These are phyloP conservation scores for Candida silvatica DNA, from an alignment of 805 yeast species.

Conservation along the genomic window DNA sequence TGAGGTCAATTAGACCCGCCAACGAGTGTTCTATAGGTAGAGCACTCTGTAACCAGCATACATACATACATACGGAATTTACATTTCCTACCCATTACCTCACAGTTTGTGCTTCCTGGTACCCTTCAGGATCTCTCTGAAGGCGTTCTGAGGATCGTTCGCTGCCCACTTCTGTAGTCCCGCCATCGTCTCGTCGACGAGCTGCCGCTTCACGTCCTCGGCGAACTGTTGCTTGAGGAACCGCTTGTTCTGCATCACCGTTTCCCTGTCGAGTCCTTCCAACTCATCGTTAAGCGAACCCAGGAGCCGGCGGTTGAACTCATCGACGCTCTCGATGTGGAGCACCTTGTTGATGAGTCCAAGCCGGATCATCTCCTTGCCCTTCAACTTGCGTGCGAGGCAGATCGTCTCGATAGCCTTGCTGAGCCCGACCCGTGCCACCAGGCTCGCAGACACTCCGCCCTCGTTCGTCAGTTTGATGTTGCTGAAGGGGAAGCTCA, in stretches of 20 bases:
- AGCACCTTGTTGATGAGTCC: conserved; percentile 61
- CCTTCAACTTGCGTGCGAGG: conserved; percentile 56
- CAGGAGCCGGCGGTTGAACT: conserved; percentile 34
- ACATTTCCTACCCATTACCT: conserved; percentile 3
- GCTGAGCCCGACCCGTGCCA: conserved; percentile 63
- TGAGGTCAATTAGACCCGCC: not conserved
- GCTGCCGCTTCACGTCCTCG: conserved; percentile 35
- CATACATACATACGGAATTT: not conserved
- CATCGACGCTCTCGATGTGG: conserved; percentile 25
- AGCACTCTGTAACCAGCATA: not conserved
- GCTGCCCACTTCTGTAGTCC: conserved; percentile 66
- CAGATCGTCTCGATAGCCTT: conserved; percentile 66
- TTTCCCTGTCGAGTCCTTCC: conserved; percentile 35
- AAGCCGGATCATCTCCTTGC: conserved; percentile 42
- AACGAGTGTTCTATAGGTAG: no score
- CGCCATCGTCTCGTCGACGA: conserved; percentile 55
- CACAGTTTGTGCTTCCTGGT: conserved; percentile 55
- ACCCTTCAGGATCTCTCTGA: conserved; percentile 44
- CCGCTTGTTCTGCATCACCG: conserved; percentile 36
- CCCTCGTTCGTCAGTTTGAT: conserved; percentile 83
- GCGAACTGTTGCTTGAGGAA: conserved; percentile 28
- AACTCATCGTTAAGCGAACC: conserved; percentile 27
- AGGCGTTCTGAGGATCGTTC: conserved; percentile 68
- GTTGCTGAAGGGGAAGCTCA: conserved; percentile 72
- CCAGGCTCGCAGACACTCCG: conserved; percentile 59